phyloP scores from a whole-genome alignment of 495 filamentous ascomycete species.

The Hyaloscypha finlandica region DNA sequence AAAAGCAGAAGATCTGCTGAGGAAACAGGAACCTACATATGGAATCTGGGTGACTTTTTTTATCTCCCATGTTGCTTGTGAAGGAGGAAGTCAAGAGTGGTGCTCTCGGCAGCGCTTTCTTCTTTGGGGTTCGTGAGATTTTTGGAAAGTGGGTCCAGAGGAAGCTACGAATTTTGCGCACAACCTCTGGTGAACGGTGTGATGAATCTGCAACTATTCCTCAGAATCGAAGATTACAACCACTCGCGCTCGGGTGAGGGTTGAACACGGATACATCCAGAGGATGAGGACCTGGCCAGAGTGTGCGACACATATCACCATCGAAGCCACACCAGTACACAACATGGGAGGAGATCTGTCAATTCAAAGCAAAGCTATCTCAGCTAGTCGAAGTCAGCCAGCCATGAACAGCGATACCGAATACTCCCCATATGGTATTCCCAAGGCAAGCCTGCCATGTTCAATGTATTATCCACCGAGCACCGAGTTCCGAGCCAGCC shows the following conservation, averaged over 20 bases:
- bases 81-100: conserved; percentile 17
- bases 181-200: too few relatives aligned
- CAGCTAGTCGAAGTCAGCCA: conserved; percentile 16
- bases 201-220: background rate
- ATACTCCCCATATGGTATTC: conserved; percentile 20
- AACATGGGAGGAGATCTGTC: conserved; percentile 13
- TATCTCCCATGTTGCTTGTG: background rate
- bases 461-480: background rate
- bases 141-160: conserved; percentile 9
- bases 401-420: conserved; percentile 19
- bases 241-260: background rate
- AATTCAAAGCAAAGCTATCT: conserved; percentile 21
- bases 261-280: background rate
- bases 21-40: conserved; percentile 19
- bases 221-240: background rate
- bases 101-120: conserved; percentile 15
- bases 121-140: conserved; percentile 21
- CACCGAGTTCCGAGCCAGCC: conserved; percentile 10
- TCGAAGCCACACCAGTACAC: background rate
- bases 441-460: conserved; percentile 20
- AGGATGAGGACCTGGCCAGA: background rate
- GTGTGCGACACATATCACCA: background rate
- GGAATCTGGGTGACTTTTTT: background rate
- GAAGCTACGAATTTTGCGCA: background rate
- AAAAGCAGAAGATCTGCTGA: background rate